A percentile compares a stretch with the other conserved stretches of the same genome.
phyloP scores from a whole-genome alignment of 345 rosid species.

The Aegle marmelos region DNA sequence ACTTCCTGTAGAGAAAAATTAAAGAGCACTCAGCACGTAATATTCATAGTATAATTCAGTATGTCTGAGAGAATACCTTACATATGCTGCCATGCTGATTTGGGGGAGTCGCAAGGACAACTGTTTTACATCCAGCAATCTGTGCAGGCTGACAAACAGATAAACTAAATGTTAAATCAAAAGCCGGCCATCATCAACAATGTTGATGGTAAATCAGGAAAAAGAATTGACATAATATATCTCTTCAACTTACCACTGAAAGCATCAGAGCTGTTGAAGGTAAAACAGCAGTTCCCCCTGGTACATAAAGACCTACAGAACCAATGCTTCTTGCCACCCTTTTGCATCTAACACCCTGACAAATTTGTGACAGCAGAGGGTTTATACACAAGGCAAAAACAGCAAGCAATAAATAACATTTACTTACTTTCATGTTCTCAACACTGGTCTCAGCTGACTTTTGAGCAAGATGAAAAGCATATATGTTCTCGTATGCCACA shows the following conservation, averaged over 20 bases:
- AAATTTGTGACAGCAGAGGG: constrained; percentile 1
- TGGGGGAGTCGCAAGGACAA: constrained; percentile 92
- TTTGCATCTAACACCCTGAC: constrained; percentile 88
- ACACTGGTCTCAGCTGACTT: constrained; percentile 56
- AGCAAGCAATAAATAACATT: background rate
- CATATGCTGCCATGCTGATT: constrained; percentile 76
- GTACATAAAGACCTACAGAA: constrained; percentile 94
- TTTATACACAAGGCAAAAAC: background rate
- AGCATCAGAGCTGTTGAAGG: constrained; percentile 97
- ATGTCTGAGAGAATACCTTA: constrained; percentile 45
- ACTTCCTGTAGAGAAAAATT: constrained; percentile 54
- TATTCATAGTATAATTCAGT: background rate
- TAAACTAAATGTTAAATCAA: constrained; percentile 12
- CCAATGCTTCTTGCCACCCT: constrained; percentile 81
- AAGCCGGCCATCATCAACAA: background rate
- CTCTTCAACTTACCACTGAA: constrained; percentile 58
- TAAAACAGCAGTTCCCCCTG: constrained; percentile 91
- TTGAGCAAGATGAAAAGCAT: constrained; percentile 87
- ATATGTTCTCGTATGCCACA: constrained; percentile 83
- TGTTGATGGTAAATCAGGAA: background rate
- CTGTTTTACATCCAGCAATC: constrained; percentile 87
- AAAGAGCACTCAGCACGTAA: background rate
- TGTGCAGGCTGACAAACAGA: constrained; percentile 68
- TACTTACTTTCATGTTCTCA: constrained; percentile 82
- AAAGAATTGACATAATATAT: background rate